Evolutionary conservation across 1,139 yeast genomes (phyloP), one percentile per base, ranked within the genome.

Genomic region (Nematodospora anomalae): DNA sequence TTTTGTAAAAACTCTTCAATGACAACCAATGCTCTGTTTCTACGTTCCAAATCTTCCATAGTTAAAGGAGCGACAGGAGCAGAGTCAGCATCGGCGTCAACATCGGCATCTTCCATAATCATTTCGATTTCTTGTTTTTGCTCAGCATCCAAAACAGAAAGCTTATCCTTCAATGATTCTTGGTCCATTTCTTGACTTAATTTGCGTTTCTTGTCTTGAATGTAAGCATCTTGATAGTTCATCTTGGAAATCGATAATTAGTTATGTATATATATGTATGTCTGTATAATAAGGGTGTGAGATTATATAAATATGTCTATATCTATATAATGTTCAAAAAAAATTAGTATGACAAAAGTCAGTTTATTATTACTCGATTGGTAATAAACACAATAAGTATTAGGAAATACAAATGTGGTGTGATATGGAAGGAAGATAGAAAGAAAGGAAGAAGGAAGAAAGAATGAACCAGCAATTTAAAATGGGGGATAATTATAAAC

Each of bases 201-300:
- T 29, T 43, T 43, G 20, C 48, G 39, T 26, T 38, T 44, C 32
- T 36, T 38, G 32, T 42, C 46, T 32, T 32, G 36, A 34, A 36
- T 28, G 45, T 37, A 40, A 35, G 42, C 44, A 16, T 38, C 43
- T 35, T 42, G 38, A 33, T 40, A 38, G 44, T 40, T 43, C 47
- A 44, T 44, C 35, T 40, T 42, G 47, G 42, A 43, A 34, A 43
- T 30, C 14, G 30, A n/a, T n/a, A n/a, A n/a, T n/a, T n/a, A n/a
- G n/a, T n/a, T n/a, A 12, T 11, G 16, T 8, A 26, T 8, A 8
- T 12, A 3, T 6, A 5, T 12, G 6, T 26, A 11, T 6, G 27
- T 13, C 12, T 24, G 26, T n/a, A n/a, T n/a, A n/a, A n/a, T n/a
- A n/a, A n/a, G n/a, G n/a, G n/a, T n/a, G n/a, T n/a, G n/a, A n/a